Percentiles rank a stretch among this genome's conserved stretches.
These are phyloP conservation scores for Sporothrix pseudoabietina DNA, from an alignment of 2,329 filamentous ascomycete species.

Conservation along the genomic window DNA sequence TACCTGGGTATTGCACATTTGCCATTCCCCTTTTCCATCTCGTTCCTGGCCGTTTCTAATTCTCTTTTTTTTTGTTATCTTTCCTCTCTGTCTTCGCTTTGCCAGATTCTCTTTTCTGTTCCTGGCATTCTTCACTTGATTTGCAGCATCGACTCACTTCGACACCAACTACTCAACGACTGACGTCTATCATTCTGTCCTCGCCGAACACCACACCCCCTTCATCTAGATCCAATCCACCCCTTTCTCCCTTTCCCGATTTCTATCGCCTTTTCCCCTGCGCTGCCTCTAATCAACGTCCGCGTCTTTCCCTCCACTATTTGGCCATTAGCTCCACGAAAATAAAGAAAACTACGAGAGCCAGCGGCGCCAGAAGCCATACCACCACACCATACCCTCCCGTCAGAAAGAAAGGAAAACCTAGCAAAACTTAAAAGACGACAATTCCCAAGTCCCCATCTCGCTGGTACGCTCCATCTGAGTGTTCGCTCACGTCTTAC, in stretches of 20 bases:
- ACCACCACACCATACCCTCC: background rate
- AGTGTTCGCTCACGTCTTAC: background rate
- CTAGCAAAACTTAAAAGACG: constrained; percentile 11
- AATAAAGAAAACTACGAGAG: background rate
- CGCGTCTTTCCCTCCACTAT: constrained; percentile 9
- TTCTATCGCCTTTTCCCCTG: constrained; percentile 26
- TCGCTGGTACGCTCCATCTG: constrained; percentile 11
- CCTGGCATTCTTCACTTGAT: background rate
- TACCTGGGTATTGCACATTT: background rate
- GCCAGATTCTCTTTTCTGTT: background rate
- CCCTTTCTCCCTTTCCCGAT: constrained; percentile 6
- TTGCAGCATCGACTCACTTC: background rate
- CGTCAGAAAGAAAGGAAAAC: background rate
- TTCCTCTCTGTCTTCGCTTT: background rate
- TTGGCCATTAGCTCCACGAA: constrained; percentile 15
- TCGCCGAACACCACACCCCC: constrained; percentile 6
- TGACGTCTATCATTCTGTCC: background rate
- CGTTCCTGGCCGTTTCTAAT: background rate
- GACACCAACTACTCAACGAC: background rate
- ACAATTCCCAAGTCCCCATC: background rate
- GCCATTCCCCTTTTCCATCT: constrained; percentile 24
- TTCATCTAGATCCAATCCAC: constrained; percentile 5
- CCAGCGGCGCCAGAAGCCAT: background rate
- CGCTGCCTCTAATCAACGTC: constrained; percentile 16
- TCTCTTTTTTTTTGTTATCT: background rate